These are phyloP conservation scores for Panellus pusillus DNA, from an alignment of 768 basidiomycete genomes.

Conservation along the genomic window DNA sequence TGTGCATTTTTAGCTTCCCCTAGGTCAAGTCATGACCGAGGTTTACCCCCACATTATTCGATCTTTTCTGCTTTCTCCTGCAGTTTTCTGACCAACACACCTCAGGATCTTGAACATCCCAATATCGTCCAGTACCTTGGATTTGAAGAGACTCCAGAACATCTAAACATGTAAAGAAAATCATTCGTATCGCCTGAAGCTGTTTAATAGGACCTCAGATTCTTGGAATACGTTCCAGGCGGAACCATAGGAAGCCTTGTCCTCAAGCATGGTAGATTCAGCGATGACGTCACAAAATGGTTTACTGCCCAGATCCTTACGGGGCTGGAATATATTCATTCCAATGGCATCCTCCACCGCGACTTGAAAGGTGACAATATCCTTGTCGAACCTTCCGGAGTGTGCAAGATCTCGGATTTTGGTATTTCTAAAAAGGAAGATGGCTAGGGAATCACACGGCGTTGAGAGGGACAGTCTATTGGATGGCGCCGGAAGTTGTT, in stretches of 20 bases:
- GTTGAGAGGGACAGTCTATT: slow-evolving; percentile 90
- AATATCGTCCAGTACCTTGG: slow-evolving; percentile 94
- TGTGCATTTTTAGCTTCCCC: background rate
- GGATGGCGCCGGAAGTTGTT: slow-evolving; percentile 91
- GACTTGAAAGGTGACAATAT: slow-evolving; percentile 96
- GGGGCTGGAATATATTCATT: slow-evolving; percentile 87
- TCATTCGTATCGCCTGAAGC: background rate
- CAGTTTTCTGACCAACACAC: slow-evolving; percentile 35
- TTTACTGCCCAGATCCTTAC: slow-evolving; percentile 85
- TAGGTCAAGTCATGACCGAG: too few relatives aligned
- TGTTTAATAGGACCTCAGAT: slow-evolving; percentile 44
- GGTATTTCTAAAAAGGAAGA: slow-evolving; percentile 93
- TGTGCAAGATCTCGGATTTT: slow-evolving; percentile 95
- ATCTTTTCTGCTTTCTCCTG: too few relatives aligned
- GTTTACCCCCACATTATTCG: too few relatives aligned
- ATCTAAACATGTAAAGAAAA: slow-evolving; percentile 73
- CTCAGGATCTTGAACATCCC: slow-evolving; percentile 78
- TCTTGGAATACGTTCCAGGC: slow-evolving; percentile 94
- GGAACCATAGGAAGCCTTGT: slow-evolving; percentile 85
- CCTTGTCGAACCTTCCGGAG: slow-evolving; percentile 78
- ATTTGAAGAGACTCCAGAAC: slow-evolving; percentile 71
- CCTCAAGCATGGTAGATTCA: slow-evolving; percentile 77
- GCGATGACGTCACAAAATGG: slow-evolving; percentile 80
- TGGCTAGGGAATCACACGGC: slow-evolving; percentile 63
- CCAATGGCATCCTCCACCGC: slow-evolving; percentile 81